Conservation (phyloP, 2,329 filamentous ascomycete genomes). For the Botrytis hyacinthi region DNA sequence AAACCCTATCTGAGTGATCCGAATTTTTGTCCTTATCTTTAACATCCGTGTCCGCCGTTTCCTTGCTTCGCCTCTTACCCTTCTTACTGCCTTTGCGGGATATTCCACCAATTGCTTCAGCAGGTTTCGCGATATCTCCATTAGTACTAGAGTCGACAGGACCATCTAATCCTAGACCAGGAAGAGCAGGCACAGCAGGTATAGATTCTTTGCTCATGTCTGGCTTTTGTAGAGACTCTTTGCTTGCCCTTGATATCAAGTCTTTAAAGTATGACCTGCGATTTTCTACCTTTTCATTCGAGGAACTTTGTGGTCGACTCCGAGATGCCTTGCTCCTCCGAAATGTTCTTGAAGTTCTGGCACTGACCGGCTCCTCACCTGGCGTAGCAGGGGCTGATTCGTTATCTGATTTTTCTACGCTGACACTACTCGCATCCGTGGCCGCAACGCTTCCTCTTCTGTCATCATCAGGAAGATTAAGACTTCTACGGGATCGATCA, state of each 20-base stretch:
- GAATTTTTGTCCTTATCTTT: constrained; percentile 31
- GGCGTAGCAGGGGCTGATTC: constrained; percentile 47
- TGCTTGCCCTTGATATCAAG: constrained; percentile 35
- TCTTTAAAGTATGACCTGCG: constrained; percentile 56
- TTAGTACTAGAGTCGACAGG: constrained; percentile 21
- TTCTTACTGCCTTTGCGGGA: constrained; percentile 20
- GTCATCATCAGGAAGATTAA: constrained; percentile 48
- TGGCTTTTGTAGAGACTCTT: constrained; percentile 31
- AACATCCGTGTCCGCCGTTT: constrained; percentile 25
- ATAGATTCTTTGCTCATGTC: constrained; percentile 17
- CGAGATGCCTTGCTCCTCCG: constrained; percentile 51
- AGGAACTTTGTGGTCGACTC: constrained; percentile 58
- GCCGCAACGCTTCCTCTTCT: constrained; percentile 51
- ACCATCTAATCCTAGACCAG: constrained; percentile 4
- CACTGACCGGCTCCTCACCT: constrained; percentile 53
- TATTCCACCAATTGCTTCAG: background rate
- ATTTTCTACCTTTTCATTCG: constrained; percentile 56
- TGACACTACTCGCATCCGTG: constrained; percentile 46
- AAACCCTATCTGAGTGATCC: constrained; percentile 47
- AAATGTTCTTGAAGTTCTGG: constrained; percentile 57
- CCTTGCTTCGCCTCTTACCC: constrained; percentile 31
- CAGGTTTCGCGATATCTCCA: constrained; percentile 11
- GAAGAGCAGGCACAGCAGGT: constrained; percentile 8
- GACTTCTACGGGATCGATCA: constrained; percentile 49
- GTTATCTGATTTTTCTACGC: constrained; percentile 39